phyloP scores from a whole-genome alignment of 441 rosid species.

The Erodium texanum region DNA sequence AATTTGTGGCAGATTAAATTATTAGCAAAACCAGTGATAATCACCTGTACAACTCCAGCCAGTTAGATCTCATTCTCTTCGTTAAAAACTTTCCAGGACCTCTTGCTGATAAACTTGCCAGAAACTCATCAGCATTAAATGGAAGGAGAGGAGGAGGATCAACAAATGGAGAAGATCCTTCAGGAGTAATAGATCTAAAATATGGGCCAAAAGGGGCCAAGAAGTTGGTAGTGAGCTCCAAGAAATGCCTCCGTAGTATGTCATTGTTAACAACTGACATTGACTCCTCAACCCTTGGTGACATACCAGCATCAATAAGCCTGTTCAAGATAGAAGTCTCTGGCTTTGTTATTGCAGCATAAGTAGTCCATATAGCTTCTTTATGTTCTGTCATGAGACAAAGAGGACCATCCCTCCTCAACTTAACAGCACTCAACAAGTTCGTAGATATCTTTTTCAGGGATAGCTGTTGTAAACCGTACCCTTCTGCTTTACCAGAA shows the following conservation, averaged over 20 bases:
- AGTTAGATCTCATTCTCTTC: slow-evolving; percentile 91
- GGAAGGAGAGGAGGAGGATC: slow-evolving; percentile 80
- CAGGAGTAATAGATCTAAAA: slow-evolving; percentile 68
- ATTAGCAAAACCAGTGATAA: neutral
- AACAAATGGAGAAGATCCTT: slow-evolving; percentile 80
- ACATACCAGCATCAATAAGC: slow-evolving; percentile 88
- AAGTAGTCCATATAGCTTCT: slow-evolving; percentile 94
- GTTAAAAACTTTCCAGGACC: slow-evolving; percentile 89
- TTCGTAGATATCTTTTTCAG: slow-evolving; percentile 73
- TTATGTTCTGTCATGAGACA: slow-evolving; percentile 97
- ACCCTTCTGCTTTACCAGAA: slow-evolving; percentile 61
- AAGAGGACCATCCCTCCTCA: slow-evolving; percentile 90
- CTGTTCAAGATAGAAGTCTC: slow-evolving; percentile 93
- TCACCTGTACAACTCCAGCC: slow-evolving; percentile 95
- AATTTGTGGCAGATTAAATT: too few species aligned
- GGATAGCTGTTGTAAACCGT: slow-evolving; percentile 69
- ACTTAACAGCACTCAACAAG: slow-evolving; percentile 68
- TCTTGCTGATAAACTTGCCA: slow-evolving; percentile 67
- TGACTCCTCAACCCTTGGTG: slow-evolving; percentile 95
- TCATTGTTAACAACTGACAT: slow-evolving; percentile 98
- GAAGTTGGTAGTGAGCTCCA: slow-evolving; percentile 93
- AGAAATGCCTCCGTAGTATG: slow-evolving; percentile 86
- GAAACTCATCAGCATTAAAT: slow-evolving; percentile 60
- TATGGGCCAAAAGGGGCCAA: slow-evolving; percentile 98
- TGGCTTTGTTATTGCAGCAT: slow-evolving; percentile 75